A percentile compares a stretch with the other conserved stretches of the same genome.
Conservation (phyloP, 2,329 filamentous ascomycete species). For the Fusarium pilosicola region DNA sequence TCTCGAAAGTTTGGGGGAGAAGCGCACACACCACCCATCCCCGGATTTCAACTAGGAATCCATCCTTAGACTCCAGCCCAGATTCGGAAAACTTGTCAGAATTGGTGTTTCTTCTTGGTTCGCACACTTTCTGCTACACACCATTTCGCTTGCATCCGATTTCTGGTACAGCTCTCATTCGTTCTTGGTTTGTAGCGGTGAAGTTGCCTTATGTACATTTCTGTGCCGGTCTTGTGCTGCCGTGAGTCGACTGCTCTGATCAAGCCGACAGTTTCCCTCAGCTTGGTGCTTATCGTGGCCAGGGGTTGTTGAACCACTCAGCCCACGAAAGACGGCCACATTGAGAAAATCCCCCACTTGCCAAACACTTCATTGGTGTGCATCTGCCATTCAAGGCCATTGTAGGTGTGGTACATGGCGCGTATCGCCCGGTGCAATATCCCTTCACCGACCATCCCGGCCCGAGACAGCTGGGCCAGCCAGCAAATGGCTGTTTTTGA, state of each 20-base stretch:
- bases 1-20: constrained; percentile 13
- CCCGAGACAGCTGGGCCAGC: constrained; percentile 24
- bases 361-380: constrained; percentile 1
- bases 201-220: constrained; percentile 14
- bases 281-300: constrained; percentile 30
- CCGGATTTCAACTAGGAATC: constrained; percentile 28
- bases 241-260: constrained; percentile 18
- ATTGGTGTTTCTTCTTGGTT: constrained; percentile 29
- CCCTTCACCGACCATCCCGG: constrained; percentile 36
- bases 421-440: constrained; percentile 10
- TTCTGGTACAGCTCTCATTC: constrained; percentile 31
- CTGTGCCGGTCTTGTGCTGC: constrained; percentile 24
- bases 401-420: constrained; percentile 23
- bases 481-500: constrained; percentile 13
- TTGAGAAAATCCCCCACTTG: constrained; percentile 11
- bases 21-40: constrained; percentile 35
- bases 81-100: constrained; percentile 24
- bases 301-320: constrained; percentile 25
- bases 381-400: neutral
- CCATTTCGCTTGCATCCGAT: constrained; percentile 28
- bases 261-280: constrained; percentile 23
- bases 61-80: neutral
- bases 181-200: constrained; percentile 37
- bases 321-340: constrained; percentile 21
- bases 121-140: constrained; percentile 33